Evolutionary conservation across 805 yeast species (phyloP), one percentile per base, ranked within the genome.

Genomic region (Yamadazyma insecticola): DNA sequence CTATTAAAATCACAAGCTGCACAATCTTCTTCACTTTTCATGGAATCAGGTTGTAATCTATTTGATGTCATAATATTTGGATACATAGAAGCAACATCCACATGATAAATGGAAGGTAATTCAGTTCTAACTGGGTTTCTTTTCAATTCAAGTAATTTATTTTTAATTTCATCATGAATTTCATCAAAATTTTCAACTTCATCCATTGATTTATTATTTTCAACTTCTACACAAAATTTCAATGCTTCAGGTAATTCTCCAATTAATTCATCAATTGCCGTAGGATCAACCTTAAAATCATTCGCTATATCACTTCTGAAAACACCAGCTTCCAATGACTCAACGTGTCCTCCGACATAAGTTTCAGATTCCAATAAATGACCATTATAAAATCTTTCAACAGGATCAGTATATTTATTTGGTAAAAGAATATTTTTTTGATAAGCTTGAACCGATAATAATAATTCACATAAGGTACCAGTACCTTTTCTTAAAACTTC

Each of bases 61-160:
- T 92, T 92, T 0, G 97, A 84, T 5, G 96, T 87, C 97, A 92
- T 92, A 53, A 92, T 92, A 51, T 92, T 92, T 5, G 99, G 99
- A 51, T 92, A 92, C 99, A 92, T 92, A 1, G 98, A 92, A 1
- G 99, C 97, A 30, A 92, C 99, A 65, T 92, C 99, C 22, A 94
- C 96, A 51, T 92, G 99, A 48, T 94, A 92, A 41, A 92, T 92
- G 28, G 85, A 64, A 0, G 99, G 99, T 8, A 65, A 63, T 47
- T 92, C 97, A 9, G 55, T 53, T 44, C 97, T 67, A 22, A 67
- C 67, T 1, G 90, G 89, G 22, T 70, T 69, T 1, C 64, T 53
- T 39, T 74, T 78, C 30, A 92, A 57, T 2, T 70, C 83, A n/a
- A 70, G 36, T 10, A 92, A 63, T 43, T 65, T 64, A 0, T 50